Evolutionary conservation across 805 yeast species (phyloP).

Genomic region (Monosporozyma yasuniensis): DNA sequence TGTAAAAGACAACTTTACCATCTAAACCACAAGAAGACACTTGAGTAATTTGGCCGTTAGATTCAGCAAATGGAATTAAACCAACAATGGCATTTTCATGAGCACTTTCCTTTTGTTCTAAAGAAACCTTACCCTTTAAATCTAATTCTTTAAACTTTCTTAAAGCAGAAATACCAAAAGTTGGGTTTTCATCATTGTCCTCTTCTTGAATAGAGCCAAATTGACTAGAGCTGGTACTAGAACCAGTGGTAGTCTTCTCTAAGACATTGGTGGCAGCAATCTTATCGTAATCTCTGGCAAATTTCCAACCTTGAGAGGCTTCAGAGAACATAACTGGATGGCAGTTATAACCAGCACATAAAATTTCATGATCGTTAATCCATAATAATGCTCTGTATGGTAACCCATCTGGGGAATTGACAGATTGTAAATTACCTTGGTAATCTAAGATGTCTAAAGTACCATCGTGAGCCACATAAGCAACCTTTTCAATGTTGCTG

Average conservation of each 20-base stretch:
- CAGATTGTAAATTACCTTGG: constrained; percentile 14
- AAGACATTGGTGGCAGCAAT: constrained; percentile 3
- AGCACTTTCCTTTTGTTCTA: constrained; percentile 48
- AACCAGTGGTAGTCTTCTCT: background rate
- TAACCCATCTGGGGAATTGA: constrained; percentile 37
- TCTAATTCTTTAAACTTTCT: constrained; percentile 94
- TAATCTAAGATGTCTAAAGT: constrained; percentile 70
- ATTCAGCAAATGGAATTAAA: constrained; percentile 43
- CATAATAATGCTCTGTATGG: constrained; percentile 77
- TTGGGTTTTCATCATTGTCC: constrained; percentile 42
- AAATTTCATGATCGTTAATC: constrained; percentile 53
- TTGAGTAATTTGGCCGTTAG: constrained; percentile 45
- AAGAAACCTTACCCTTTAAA: constrained; percentile 71
- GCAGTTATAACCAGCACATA: constrained; percentile 89
- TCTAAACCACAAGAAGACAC: constrained; percentile 78
- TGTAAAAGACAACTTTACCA: constrained; percentile 80
- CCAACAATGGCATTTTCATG: constrained; percentile 87
- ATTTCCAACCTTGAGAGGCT: constrained; percentile 53
- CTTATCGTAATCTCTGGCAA: constrained; percentile 52
- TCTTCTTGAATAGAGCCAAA: constrained; percentile 33
- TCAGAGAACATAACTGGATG: constrained; percentile 83
- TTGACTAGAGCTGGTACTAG: constrained; percentile 11
- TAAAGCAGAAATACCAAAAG: constrained; percentile 64
- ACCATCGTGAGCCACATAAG: constrained; percentile 80
- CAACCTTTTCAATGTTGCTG: constrained; percentile 69